Base-by-base conservation (phyloP, 2,329 filamentous ascomycete species). In the Escovopsis sp. region DNA sequence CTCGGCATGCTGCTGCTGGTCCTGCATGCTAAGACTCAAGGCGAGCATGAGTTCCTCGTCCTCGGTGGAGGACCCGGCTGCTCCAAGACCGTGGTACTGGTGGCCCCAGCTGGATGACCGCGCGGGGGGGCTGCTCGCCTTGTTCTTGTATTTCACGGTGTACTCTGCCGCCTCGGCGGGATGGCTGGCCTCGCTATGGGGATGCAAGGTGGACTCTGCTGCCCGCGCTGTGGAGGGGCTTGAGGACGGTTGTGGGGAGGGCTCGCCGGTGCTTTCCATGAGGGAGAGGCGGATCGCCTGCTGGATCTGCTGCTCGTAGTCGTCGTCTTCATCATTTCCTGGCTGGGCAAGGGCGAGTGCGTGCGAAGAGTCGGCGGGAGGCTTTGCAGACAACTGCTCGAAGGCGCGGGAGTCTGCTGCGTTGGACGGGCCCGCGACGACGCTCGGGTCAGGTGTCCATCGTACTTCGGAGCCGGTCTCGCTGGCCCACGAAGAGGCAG, bases 21-120 rank as follows among this genome's bases (percentile, higher is more conserved):
- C 70, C 29, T 69, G 64, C 43, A 77, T 56, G 44, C 75, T 79
- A 16, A 79, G 55, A 40, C 65, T 63, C 33, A 79, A 51, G 3
- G 75, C 75, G 26, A 76, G 57, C 35, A 74, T 70, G 32, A 79
- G 43, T 43, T 78, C 75, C 34, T 70, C 69, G 31, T 75, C 70
- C 11, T 54, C 53, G 1, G 40, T 40, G 1, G 39, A 30, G 19
- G 35, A 36, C 32, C 40, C 44, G 16, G 42, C 48, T 45, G 35
- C 21, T 3, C 8, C 21, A 11, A 11, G 11, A 11, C 11, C 3
- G 11, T 25, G 9, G 5, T 21, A 11, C 9, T 25, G 7, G 3
- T 25, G 1, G 21, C 11, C 21, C 8, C 9, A 25, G 21, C 21
- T 8, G 21, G 9, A 25, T 13, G 49, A 43, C 5, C 42, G 49